Base-by-base conservation (phyloP, 495 filamentous ascomycete genomes). In the Achaetomiella virescens region DNA sequence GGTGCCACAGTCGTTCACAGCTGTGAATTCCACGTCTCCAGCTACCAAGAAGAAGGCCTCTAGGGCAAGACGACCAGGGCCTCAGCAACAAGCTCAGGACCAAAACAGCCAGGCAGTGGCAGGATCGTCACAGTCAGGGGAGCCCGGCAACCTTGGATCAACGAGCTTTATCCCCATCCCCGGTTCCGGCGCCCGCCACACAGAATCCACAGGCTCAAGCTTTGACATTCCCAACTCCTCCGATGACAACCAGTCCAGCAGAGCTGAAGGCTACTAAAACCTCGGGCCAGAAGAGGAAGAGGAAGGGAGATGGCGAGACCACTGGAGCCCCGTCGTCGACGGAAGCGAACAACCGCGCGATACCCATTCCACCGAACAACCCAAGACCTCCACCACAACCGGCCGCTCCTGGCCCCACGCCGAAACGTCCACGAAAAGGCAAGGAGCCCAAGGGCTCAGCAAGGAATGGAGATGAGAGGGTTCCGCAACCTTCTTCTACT, bases 401-500 rank as follows among this genome's bases (percentile, higher is more conserved):
- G 18, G 41, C 58, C 6, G 27, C 31, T 15, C 36, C 55, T 3
- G 22, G 50, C 2, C 64, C 64, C 12, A 52, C 52, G 15, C 29
- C 68, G 0, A 70, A 70, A 29, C 64, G 68, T 9, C 59, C 62
- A 24, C 53, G 60, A 6, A 70, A 64, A 35, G 53, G 18, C 11
- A 65, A 60, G 24, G 61, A 67, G 12, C 17, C 56, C 17, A 66
- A 51, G 33, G 22, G 37, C 6, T 24, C 31, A 9, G 33, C 46
- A 45, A 55, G 33, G 33, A 61, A 46, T 24, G 54, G 51, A n/a
- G 42, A 45, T 12, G 48, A 55, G 21, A 11, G 27, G 6, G 22
- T 33, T 11, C n/a, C 27, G 4, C n/a, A 25, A 17, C 18, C 22
- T 20, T 8, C 22, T 20, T 8, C 35, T 7, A 15, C 33, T 6